Percentiles rank a stretch among this genome's conserved stretches.
Conservation (phyloP, 73 alveolate species). For the Paraurostyla sp. region DNA sequence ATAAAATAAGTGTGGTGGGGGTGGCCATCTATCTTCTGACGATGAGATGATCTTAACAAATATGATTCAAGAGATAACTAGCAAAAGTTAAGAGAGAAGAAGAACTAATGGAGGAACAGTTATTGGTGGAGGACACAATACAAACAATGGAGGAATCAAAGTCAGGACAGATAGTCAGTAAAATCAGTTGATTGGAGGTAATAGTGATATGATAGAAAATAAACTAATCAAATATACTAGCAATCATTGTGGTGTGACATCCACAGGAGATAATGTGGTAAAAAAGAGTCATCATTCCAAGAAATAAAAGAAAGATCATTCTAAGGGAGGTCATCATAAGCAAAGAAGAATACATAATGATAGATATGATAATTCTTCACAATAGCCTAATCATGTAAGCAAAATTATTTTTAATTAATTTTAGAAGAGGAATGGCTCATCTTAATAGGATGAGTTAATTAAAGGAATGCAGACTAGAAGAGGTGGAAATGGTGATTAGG, state of each 20-base stretch:
- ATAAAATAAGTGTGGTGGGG: neutral
- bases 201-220: neutral
- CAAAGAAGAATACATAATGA: slow-evolving; percentile 9
- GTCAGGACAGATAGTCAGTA: neutral
- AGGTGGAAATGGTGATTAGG: slow-evolving; percentile 26
- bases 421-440: slow-evolving; percentile 30
- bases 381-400: slow-evolving; percentile 15
- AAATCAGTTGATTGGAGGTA: neutral
- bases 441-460: neutral
- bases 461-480: neutral
- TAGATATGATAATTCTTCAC: slow-evolving; percentile 27
- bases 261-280: neutral
- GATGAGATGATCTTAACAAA: neutral
- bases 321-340: slow-evolving; percentile 14
- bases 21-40: slow-evolving; percentile 22
- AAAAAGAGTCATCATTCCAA: slow-evolving; percentile 9
- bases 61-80: slow-evolving; percentile 22
- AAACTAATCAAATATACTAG: slow-evolving; percentile 21
- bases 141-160: neutral
- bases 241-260: neutral
- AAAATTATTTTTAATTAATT: neutral
- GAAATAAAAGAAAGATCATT: slow-evolving; percentile 7
- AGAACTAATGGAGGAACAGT: no score
- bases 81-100: slow-evolving; percentile 29
- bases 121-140: neutral